phyloP scores from a whole-genome alignment of 768 basidiomycete genomes.

The Pisolithus albus region DNA sequence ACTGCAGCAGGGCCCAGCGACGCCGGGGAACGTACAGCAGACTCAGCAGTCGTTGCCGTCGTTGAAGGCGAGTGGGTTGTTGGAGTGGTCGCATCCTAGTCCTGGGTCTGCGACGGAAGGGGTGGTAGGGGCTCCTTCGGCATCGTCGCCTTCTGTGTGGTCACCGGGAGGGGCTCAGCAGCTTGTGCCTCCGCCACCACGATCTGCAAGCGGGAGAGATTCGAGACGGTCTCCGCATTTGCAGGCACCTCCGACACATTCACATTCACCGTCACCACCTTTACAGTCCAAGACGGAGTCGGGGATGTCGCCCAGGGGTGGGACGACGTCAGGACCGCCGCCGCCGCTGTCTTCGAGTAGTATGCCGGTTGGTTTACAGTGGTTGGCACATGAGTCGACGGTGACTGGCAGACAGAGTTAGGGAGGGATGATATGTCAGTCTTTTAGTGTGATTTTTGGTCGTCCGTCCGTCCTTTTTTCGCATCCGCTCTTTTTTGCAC shows the following conservation, averaged over 20 bases:
- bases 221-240: conserved; percentile 7
- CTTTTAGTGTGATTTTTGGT: neutral
- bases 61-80: conserved; percentile 64
- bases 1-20: neutral
- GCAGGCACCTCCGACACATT: conserved; percentile 2
- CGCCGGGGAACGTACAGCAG: conserved; percentile 16
- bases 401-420: conserved; percentile 18
- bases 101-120: conserved; percentile 34
- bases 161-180: conserved; percentile 17
- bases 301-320: neutral
- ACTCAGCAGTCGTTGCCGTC: conserved; percentile 54
- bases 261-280: neutral
- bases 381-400: conserved; percentile 61
- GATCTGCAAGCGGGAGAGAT: conserved; percentile 16
- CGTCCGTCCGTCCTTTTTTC: neutral
- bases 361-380: conserved; percentile 63
- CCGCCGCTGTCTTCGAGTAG: conserved; percentile 13
- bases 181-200: conserved; percentile 10
- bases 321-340: conserved; percentile 7
- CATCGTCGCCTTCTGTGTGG: conserved; percentile 15
- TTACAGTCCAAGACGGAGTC: neutral
- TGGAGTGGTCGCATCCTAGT: conserved; percentile 50
- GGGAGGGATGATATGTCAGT: neutral
- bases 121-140: conserved; percentile 5
- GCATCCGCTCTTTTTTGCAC: neutral